Percentiles rank a stretch among this genome's conserved stretches.
phyloP scores from a whole-genome alignment of 1,139 yeast genomes.

The Yamadazyma membranifaciens region DNA sequence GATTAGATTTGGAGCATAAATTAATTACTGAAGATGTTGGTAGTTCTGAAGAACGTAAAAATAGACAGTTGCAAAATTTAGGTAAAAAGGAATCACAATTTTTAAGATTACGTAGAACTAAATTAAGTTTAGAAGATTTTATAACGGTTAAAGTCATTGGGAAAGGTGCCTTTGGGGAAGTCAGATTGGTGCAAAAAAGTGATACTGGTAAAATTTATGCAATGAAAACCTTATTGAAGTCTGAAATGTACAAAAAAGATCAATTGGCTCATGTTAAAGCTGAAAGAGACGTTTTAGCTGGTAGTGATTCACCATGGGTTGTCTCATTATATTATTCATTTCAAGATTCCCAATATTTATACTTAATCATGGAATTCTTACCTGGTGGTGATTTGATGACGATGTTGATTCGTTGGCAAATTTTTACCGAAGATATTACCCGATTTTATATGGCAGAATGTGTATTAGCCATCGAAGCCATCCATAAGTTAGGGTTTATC shows the following conservation, averaged over 20 bases:
- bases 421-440: conserved; percentile 81
- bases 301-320: conserved; percentile 86
- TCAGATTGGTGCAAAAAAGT: conserved; percentile 73
- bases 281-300: conserved; percentile 82
- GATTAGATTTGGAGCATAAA: conserved; percentile 69
- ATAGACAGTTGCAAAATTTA: conserved; percentile 66
- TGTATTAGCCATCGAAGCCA: conserved; percentile 80
- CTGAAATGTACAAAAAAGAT: conserved; percentile 82
- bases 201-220: conserved; percentile 86
- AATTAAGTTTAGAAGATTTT: conserved; percentile 71
- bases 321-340: conserved; percentile 78
- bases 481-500: conserved; percentile 75
- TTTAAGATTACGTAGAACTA: conserved; percentile 70
- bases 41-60: conserved; percentile 67
- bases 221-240: conserved; percentile 74
- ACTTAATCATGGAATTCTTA: conserved; percentile 78
- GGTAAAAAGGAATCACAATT: conserved; percentile 80
- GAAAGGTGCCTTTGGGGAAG: conserved; percentile 87
- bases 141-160: conserved; percentile 80
- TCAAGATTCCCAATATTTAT: conserved; percentile 73
- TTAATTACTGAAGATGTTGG: conserved; percentile 60
- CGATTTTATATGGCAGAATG: conserved; percentile 86
- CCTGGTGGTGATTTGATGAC: conserved; percentile 91
- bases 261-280: conserved; percentile 84
- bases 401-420: conserved; percentile 84